These are phyloP conservation scores for Brassica nigra DNA, from an alignment of 345 rosid genomes.

Conservation along the genomic window DNA sequence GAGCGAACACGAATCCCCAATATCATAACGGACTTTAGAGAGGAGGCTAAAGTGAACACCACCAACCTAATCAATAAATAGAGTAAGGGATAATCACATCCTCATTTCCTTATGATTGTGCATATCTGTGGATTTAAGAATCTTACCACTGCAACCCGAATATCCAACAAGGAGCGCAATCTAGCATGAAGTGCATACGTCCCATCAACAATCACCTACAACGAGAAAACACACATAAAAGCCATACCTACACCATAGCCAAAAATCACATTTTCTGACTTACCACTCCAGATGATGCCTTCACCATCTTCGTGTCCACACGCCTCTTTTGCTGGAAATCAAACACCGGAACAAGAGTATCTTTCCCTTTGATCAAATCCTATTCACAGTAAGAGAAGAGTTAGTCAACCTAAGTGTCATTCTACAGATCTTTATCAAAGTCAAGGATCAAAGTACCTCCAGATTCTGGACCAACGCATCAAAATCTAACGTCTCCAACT, in stretches of 20 bases:
- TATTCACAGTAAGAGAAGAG: constrained; percentile 40
- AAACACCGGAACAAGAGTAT: constrained; percentile 72
- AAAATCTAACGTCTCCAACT: constrained; percentile 84
- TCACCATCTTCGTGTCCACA: constrained; percentile 58
- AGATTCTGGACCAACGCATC: constrained; percentile 76
- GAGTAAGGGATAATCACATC: constrained; percentile 9
- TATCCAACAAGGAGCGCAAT: constrained; percentile 94
- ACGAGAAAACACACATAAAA: constrained; percentile 15
- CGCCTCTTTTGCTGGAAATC: constrained; percentile 85
- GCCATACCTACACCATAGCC: constrained; percentile 9
- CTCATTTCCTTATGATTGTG: background rate
- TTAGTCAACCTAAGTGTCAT: constrained; percentile 22
- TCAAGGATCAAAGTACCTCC: constrained; percentile 58
- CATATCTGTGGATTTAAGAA: constrained; percentile 13
- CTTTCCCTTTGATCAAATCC: constrained; percentile 82
- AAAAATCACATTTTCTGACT: constrained; percentile 33
- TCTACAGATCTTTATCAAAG: background rate
- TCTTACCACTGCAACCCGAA: constrained; percentile 97
- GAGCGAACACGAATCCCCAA: constrained; percentile 92
- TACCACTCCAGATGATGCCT: constrained; percentile 84
- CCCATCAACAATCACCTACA: constrained; percentile 96
- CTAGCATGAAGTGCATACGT: constrained; percentile 92
- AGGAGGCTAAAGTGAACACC: constrained; percentile 99
- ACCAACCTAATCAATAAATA: constrained; percentile 70
- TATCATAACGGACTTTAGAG: constrained; percentile 93